Percentiles rank a stretch among this genome's conserved stretches.
Conservation (phyloP, 768 basidiomycete species). For the Lactifluus pinguis region DNA sequence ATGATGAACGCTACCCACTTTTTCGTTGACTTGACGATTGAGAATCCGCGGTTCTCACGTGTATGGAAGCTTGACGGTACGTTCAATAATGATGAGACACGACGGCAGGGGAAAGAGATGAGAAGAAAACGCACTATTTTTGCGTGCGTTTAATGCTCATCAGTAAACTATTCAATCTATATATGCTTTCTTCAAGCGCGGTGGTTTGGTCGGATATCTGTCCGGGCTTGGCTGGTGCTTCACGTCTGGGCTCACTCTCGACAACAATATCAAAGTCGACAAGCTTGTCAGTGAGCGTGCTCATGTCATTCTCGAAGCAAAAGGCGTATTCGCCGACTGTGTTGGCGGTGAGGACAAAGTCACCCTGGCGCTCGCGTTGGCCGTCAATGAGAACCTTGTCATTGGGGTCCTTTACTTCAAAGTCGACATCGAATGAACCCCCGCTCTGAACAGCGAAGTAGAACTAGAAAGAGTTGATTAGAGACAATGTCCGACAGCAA, state of each 20-base stretch:
- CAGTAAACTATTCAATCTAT: conserved; percentile 79
- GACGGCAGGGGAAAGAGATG: not conserved
- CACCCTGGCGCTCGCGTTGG: conserved; percentile 83
- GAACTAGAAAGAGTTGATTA: conserved; percentile 46
- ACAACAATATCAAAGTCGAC: conserved; percentile 97
- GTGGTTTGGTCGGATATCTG: conserved; percentile 90
- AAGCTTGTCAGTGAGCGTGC: conserved; percentile 86
- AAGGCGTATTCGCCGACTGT: conserved; percentile 85
- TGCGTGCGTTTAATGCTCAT: conserved; percentile 88
- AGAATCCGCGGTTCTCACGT: conserved; percentile 88
- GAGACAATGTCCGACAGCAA: not conserved
- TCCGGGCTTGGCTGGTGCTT: conserved; percentile 79
- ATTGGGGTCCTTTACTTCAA: conserved; percentile 83
- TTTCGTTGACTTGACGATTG: conserved; percentile 83
- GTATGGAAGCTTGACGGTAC: conserved; percentile 71
- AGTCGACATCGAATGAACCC: conserved; percentile 94
- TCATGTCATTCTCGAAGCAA: conserved; percentile 98
- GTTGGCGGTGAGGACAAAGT: conserved; percentile 95
- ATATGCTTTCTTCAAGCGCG: conserved; percentile 91
- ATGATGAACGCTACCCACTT: conserved; percentile 39
- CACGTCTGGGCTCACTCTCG: conserved; percentile 89
- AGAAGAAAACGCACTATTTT: conserved; percentile 60
- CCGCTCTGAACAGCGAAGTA: conserved; percentile 99
- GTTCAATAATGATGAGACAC: not conserved
- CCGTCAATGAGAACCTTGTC: conserved; percentile 86